phyloP scores from a whole-genome alignment of 805 yeast genomes.

The Yarrowia osloensis region DNA sequence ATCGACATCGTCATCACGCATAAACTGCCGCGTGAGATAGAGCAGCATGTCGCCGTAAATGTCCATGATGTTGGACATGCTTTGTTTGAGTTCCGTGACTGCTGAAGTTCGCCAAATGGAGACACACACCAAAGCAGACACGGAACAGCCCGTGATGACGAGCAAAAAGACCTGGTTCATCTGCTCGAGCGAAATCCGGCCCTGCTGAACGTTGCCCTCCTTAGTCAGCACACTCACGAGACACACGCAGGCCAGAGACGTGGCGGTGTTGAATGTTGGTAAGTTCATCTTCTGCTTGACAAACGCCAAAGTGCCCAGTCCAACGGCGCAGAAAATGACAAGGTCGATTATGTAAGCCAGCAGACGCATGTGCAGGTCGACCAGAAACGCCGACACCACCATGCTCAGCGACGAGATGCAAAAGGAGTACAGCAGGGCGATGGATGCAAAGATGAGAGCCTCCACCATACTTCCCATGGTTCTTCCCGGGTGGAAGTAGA shows the following conservation, averaged over 20 bases:
- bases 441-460: constrained; percentile 60
- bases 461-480: constrained; percentile 81
- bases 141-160: constrained; percentile 59
- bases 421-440: constrained; percentile 57
- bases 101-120: constrained; percentile 67
- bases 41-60: constrained; percentile 54
- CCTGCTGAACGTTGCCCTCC: constrained; percentile 67
- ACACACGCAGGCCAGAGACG: constrained; percentile 72
- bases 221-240: constrained; percentile 69
- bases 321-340: constrained; percentile 50
- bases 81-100: constrained; percentile 47
- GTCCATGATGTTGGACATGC: constrained; percentile 55
- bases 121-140: constrained; percentile 63
- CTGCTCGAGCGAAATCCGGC: constrained; percentile 56
- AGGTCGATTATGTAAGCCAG: constrained; percentile 58
- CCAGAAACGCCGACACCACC: constrained; percentile 51
- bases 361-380: constrained; percentile 50
- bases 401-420: constrained; percentile 56
- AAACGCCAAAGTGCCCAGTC: constrained; percentile 68
- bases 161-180: constrained; percentile 57
- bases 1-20: constrained; percentile 49
- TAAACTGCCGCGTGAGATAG: constrained; percentile 52
- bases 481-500: constrained; percentile 81
- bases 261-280: constrained; percentile 77
- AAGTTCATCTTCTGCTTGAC: constrained; percentile 66